Evolutionary conservation across 1,284 basidiomycete species (phyloP).

Genomic region (Sanghuangporus weigelae): DNA sequence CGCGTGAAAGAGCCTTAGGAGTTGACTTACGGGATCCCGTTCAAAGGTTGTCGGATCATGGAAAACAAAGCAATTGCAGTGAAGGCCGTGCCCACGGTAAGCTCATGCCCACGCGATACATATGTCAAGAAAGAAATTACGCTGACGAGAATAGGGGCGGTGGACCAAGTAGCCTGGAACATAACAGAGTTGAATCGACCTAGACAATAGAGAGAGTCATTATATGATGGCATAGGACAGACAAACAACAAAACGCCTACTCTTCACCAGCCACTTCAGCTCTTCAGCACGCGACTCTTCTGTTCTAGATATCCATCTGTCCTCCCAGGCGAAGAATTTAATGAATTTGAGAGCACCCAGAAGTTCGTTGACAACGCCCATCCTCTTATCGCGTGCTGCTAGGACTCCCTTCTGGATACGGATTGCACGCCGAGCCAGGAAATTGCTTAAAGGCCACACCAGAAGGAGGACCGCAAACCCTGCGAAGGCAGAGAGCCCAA

Average conservation of each 20-base stretch:
- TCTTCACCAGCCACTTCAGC: slow-evolving; percentile 67
- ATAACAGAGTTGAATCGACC: slow-evolving; percentile 54
- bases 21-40: slow-evolving; percentile 53
- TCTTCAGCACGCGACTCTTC: slow-evolving; percentile 56
- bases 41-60: slow-evolving; percentile 71
- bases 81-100: slow-evolving; percentile 66
- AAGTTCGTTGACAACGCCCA: slow-evolving; percentile 83
- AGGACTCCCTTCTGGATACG: slow-evolving; percentile 71
- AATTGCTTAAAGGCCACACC: slow-evolving; percentile 72
- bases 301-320: slow-evolving; percentile 60
- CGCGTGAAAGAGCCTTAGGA: slow-evolving; percentile 43
- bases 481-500: slow-evolving; percentile 77
- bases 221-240: background rate
- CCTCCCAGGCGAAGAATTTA: slow-evolving; percentile 85
- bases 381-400: slow-evolving; percentile 76
- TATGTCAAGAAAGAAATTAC: slow-evolving; percentile 63
- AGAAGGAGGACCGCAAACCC: slow-evolving; percentile 76
- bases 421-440: slow-evolving; percentile 53
- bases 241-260: slow-evolving; percentile 26
- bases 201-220: background rate
- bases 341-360: slow-evolving; percentile 80
- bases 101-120: slow-evolving; percentile 56
- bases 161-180: slow-evolving; percentile 59
- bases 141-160: slow-evolving; percentile 64
- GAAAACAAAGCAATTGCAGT: slow-evolving; percentile 68